A percentile compares a stretch with the other conserved stretches of the same genome.
These are phyloP conservation scores for Leptosphaerulina australis DNA, from an alignment of 2,329 filamentous ascomycete species.

Conservation along the genomic window DNA sequence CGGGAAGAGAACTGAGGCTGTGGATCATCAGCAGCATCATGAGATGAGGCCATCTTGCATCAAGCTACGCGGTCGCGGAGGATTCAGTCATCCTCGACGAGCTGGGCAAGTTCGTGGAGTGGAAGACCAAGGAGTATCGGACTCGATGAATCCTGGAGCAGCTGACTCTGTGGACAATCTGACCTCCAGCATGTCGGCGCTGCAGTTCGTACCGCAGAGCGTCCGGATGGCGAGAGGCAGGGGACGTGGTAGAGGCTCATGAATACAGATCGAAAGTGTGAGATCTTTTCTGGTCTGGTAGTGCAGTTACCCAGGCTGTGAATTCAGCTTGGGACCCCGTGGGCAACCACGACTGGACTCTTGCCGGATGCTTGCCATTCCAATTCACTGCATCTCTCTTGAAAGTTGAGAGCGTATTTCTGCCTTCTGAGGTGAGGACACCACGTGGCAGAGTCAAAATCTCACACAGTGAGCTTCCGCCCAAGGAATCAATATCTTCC, in stretches of 20 bases:
- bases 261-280: neutral
- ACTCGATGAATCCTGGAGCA: neutral
- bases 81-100: conserved; percentile 34
- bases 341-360: neutral
- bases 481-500: neutral
- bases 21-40: conserved; percentile 19
- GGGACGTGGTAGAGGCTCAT: conserved; percentile 27
- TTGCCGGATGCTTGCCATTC: neutral
- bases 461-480: neutral
- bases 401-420: conserved; percentile 6
- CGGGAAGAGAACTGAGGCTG: too few relatives aligned
- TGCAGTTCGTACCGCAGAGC: conserved; percentile 69
- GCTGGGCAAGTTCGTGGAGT: conserved; percentile 19
- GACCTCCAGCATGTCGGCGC: conserved; percentile 70
- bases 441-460: conserved; percentile 10
- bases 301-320: neutral
- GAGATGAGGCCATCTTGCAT: conserved; percentile 25
- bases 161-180: conserved; percentile 68
- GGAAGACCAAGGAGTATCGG: neutral
- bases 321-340: neutral
- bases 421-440: neutral
- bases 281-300: too few relatives aligned
- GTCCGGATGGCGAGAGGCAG: conserved; percentile 31
- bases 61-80: conserved; percentile 39
- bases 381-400: neutral